Conservation (phyloP, 2,329 filamentous ascomycete species). For the Sporothrix dimorphospora region DNA sequence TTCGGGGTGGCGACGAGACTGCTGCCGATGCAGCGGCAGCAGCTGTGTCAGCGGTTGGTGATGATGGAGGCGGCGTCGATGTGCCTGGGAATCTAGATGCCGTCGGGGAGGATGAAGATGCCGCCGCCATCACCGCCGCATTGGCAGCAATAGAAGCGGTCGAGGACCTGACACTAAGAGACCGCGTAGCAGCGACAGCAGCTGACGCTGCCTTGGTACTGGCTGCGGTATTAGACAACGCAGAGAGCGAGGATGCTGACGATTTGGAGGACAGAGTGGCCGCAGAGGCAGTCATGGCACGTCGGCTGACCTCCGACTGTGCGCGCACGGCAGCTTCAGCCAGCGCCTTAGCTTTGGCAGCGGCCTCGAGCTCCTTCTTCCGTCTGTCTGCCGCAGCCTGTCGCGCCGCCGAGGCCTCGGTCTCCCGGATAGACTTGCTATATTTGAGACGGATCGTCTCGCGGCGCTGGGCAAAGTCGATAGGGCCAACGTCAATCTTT, state of each 20-base stretch:
- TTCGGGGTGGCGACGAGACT: background rate
- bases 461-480: slow-evolving; percentile 82
- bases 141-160: slow-evolving; percentile 22
- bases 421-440: slow-evolving; percentile 79
- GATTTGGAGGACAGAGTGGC: slow-evolving; percentile 29
- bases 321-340: slow-evolving; percentile 42
- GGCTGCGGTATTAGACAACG: slow-evolving; percentile 5
- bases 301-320: slow-evolving; percentile 36
- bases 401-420: slow-evolving; percentile 62
- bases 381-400: slow-evolving; percentile 58
- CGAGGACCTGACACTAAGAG: background rate
- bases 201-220: background rate
- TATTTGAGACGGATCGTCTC: slow-evolving; percentile 84
- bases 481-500: slow-evolving; percentile 68
- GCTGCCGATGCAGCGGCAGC: background rate
- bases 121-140: slow-evolving; percentile 2
- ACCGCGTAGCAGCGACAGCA: slow-evolving; percentile 28
- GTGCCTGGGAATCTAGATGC: background rate
- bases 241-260: slow-evolving; percentile 26
- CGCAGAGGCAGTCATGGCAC: slow-evolving; percentile 29
- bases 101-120: slow-evolving; percentile 8
- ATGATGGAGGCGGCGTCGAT: background rate
- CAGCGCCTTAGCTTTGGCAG: slow-evolving; percentile 48
- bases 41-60: slow-evolving; percentile 5
- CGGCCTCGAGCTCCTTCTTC: slow-evolving; percentile 54